Conservation (phyloP, 352 stramenopile species). For the Elongisporangium prolatum region DNA sequence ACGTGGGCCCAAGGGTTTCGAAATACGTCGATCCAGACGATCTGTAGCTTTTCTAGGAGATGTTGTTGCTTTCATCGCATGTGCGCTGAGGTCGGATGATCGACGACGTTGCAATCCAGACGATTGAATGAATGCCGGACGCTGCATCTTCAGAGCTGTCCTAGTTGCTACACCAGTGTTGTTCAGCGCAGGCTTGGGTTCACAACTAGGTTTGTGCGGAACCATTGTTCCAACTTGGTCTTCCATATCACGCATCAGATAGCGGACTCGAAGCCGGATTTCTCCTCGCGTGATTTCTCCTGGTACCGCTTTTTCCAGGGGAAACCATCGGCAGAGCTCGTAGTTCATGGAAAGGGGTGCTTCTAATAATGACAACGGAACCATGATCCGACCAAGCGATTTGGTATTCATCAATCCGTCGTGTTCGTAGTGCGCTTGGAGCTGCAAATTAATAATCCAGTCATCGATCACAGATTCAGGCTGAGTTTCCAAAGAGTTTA, state of each 20-base stretch:
- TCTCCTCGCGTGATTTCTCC: conserved; percentile 37
- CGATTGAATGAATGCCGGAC: neutral
- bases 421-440: neutral
- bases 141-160: neutral
- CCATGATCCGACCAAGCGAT: conserved; percentile 10
- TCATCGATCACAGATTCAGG: conserved; percentile 23
- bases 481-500: neutral
- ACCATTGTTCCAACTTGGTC: conserved; percentile 17
- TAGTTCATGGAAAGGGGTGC: conserved; percentile 41
- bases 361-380: conserved; percentile 43
- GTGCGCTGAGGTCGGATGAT: neutral
- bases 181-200: conserved; percentile 5
- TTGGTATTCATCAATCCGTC: neutral
- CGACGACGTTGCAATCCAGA: neutral
- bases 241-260: conserved; percentile 25
- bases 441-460: conserved; percentile 6
- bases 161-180: neutral
- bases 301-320: conserved; percentile 27
- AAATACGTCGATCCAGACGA: neutral
- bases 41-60: neutral
- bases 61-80: neutral
- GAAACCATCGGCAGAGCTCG: conserved; percentile 56
- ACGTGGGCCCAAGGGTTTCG: neutral
- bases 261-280: conserved; percentile 29
- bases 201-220: conserved; percentile 15